These are phyloP conservation scores for Cytospora piceicola DNA, from an alignment of 2,329 filamentous ascomycete species.

Conservation along the genomic window DNA sequence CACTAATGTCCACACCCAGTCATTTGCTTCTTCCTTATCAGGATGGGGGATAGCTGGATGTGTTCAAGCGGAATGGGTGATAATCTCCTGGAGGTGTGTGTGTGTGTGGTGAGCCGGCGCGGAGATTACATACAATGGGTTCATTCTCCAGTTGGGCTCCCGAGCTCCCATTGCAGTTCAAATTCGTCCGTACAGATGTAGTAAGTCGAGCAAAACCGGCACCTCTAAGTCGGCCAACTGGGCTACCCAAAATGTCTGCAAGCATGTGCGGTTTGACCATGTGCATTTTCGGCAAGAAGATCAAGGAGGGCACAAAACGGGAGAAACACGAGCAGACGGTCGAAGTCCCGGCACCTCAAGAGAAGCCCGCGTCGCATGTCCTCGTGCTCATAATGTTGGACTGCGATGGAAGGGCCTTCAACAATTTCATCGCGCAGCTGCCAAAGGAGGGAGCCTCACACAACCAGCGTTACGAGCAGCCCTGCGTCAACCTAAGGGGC, in stretches of 20 bases:
- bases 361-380: not conserved
- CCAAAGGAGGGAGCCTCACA: not conserved
- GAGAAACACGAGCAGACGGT: not conserved
- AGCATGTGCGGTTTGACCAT: not conserved
- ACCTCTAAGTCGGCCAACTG: not conserved
- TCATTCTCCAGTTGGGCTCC: not conserved
- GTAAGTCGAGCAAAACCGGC: not conserved
- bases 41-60: not conserved
- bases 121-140: not conserved
- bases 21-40: not conserved
- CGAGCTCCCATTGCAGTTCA: not conserved
- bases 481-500: not conserved
- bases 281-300: not conserved
- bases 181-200: not conserved
- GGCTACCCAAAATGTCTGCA: not conserved
- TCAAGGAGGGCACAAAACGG: not conserved
- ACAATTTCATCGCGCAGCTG: not conserved
- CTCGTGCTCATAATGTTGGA: conserved; percentile 1
- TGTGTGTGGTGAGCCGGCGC: not conserved
- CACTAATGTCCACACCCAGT: not conserved
- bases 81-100: not conserved
- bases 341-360: not conserved
- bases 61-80: not conserved
- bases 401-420: not conserved
- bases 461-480: conserved; percentile 1